Evolutionary conservation across 202 grass and related monocot species (phyloP).

Genomic region (Cymbopogon flexuosus): DNA sequence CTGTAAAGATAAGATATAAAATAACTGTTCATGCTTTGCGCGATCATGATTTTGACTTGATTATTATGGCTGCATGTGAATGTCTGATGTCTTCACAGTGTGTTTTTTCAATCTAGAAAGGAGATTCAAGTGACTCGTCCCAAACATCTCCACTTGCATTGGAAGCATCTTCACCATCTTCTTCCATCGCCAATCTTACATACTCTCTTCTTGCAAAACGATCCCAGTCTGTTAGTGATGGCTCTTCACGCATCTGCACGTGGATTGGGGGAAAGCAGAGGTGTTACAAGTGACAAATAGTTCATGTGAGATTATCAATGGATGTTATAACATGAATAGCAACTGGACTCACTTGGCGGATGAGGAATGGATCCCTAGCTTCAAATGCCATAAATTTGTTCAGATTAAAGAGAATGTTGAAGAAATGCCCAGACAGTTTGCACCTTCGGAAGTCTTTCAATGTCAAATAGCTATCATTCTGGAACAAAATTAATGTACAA

Average conservation of each 20-base stretch:
- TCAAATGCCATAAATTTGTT: constrained; percentile 98
- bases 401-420: constrained; percentile 97
- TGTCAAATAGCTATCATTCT: constrained; percentile 69
- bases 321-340: constrained; percentile 15
- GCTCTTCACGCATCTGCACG: constrained; percentile 89
- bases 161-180: constrained; percentile 97
- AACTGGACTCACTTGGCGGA: constrained; percentile 73
- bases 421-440: constrained; percentile 86
- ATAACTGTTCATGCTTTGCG: constrained; percentile 15
- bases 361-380: constrained; percentile 94
- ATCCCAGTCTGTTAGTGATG: constrained; percentile 94
- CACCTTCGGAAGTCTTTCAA: constrained; percentile 70
- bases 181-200: constrained; percentile 93
- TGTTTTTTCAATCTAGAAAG: constrained; percentile 45
- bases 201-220: constrained; percentile 93
- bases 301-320: background rate
- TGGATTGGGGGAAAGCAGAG: constrained; percentile 23
- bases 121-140: constrained; percentile 93
- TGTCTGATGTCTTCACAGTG: constrained; percentile 16
- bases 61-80: constrained; percentile 29
- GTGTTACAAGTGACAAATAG: constrained; percentile 26
- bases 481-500: constrained; percentile 31
- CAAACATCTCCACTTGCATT: constrained; percentile 97
- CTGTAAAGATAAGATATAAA: constrained; percentile 37
- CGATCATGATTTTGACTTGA: background rate